Percentiles rank a stretch among this genome's conserved stretches.
Conservation (phyloP, 83 land plant species). For the Isoetes engelmannii region DNA sequence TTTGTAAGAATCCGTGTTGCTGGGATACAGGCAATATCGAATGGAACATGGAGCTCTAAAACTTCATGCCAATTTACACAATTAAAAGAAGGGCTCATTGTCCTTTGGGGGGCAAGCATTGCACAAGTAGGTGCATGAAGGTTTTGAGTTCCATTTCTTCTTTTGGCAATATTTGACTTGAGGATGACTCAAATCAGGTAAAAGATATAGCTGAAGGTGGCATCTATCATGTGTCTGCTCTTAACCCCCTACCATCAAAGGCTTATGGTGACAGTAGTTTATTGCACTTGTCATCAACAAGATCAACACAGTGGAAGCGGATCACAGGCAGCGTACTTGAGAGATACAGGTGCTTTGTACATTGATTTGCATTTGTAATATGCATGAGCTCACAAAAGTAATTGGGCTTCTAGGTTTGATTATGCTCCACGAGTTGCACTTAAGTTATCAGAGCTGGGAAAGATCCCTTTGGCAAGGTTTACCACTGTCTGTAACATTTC, state of each 20-base stretch:
- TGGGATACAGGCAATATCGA: no score
- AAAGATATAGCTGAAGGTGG: slow-evolving; percentile 53
- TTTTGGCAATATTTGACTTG: no score
- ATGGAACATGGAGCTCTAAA: no score
- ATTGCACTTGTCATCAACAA: slow-evolving; percentile 44
- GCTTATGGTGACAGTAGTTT: slow-evolving; percentile 7
- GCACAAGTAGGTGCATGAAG: no score
- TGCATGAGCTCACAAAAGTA: not conserved
- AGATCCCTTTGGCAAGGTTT: slow-evolving; percentile 60
- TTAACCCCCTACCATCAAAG: slow-evolving; percentile 32
- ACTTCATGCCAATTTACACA: no score
- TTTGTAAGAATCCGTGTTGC: slow-evolving; percentile 61
- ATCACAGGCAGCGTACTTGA: slow-evolving; percentile 21
- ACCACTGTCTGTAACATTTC: no score
- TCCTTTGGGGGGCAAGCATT: no score
- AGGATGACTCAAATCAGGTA: no score
- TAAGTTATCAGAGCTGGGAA: slow-evolving; percentile 45
- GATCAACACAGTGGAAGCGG: slow-evolving; percentile 42
- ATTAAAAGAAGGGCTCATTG: no score
- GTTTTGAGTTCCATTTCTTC: no score
- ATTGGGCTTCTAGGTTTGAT: slow-evolving; percentile 36
- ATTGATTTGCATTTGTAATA: no score
- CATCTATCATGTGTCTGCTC: slow-evolving; percentile 46
- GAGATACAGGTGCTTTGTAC: no score
- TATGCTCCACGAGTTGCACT: slow-evolving; percentile 52